Percentiles rank a stretch among this genome's conserved stretches.
Conservation (phyloP, 2,329 filamentous ascomycete species). For the Trichoderma sp. region DNA sequence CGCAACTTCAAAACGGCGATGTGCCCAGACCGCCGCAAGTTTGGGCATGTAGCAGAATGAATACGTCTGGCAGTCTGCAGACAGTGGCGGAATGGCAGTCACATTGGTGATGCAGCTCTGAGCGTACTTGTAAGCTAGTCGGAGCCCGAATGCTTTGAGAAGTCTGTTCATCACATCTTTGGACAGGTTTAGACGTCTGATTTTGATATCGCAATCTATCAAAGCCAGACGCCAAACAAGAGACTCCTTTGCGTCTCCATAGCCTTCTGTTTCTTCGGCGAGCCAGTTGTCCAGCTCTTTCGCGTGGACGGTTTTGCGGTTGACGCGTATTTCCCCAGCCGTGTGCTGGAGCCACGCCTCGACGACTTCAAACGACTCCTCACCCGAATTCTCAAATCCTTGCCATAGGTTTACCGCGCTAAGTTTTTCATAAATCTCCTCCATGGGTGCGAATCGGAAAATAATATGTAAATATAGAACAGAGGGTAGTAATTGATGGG, state of each 20-base stretch:
- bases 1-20: too few species aligned
- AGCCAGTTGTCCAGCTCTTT: conserved; percentile 26
- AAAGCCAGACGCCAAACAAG: conserved; percentile 33
- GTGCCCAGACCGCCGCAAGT: conserved; percentile 38
- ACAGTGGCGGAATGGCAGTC: conserved; percentile 28
- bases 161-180: conserved; percentile 23
- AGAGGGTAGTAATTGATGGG: neutral
- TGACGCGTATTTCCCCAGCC: conserved; percentile 23
- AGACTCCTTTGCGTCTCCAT: conserved; percentile 21
- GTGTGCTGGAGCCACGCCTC: conserved; percentile 30
- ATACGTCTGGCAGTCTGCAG: conserved; percentile 25
- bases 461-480: neutral
- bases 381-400: conserved; percentile 20
- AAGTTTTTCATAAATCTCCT: conserved; percentile 34
- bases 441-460: conserved; percentile 25
- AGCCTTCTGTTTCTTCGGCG: conserved; percentile 21
- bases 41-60: conserved; percentile 39
- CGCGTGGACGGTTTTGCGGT: conserved; percentile 15
- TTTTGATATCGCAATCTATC: conserved; percentile 25
- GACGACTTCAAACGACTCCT: conserved; percentile 27
- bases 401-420: conserved; percentile 26
- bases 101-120: conserved; percentile 35
- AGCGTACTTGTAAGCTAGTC: conserved; percentile 34
- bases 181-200: conserved; percentile 28
- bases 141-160: conserved; percentile 30